These are phyloP conservation scores for Peronospora destructor DNA, from an alignment of 352 stramenopile species.

Conservation along the genomic window DNA sequence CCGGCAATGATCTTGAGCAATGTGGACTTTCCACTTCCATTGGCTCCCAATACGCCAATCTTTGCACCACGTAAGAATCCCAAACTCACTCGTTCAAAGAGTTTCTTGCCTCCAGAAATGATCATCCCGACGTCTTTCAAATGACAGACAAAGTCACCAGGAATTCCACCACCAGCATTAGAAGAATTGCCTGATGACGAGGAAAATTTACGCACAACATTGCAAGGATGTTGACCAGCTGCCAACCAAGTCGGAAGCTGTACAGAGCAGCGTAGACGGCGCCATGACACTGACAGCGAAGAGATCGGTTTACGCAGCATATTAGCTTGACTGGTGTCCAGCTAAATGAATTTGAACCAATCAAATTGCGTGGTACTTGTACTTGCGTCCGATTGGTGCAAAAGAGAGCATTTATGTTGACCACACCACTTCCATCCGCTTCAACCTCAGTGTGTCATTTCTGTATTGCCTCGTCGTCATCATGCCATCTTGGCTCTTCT, in stretches of 20 bases:
- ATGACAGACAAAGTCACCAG: slow-evolving; percentile 81
- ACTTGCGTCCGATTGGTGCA: too few species aligned
- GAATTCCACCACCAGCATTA: slow-evolving; percentile 71
- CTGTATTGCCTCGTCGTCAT: slow-evolving; percentile 1
- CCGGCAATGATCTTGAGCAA: slow-evolving; percentile 95
- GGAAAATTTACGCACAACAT: slow-evolving; percentile 28
- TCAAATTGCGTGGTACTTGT: too few species aligned
- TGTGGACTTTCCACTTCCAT: slow-evolving; percentile 94
- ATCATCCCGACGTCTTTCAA: slow-evolving; percentile 66
- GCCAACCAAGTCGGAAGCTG: slow-evolving; percentile 7
- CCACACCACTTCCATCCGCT: slow-evolving; percentile 3
- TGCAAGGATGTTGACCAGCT: slow-evolving; percentile 8
- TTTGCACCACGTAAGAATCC: slow-evolving; percentile 88
- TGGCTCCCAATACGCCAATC: slow-evolving; percentile 92
- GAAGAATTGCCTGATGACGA: slow-evolving; percentile 25
- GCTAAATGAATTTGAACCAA: background rate
- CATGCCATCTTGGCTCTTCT: slow-evolving; percentile 11
- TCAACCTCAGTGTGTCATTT: slow-evolving; percentile 16
- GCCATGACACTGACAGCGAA: slow-evolving; percentile 8
- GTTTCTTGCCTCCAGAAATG: slow-evolving; percentile 76
- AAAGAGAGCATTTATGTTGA: background rate
- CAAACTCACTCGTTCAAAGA: slow-evolving; percentile 74
- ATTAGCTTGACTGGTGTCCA: background rate
- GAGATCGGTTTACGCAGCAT: slow-evolving; percentile 17
- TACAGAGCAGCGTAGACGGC: slow-evolving; percentile 3